Conservation (phyloP, 2,329 filamentous ascomycete genomes). For the Diplocarpon rosae region DNA sequence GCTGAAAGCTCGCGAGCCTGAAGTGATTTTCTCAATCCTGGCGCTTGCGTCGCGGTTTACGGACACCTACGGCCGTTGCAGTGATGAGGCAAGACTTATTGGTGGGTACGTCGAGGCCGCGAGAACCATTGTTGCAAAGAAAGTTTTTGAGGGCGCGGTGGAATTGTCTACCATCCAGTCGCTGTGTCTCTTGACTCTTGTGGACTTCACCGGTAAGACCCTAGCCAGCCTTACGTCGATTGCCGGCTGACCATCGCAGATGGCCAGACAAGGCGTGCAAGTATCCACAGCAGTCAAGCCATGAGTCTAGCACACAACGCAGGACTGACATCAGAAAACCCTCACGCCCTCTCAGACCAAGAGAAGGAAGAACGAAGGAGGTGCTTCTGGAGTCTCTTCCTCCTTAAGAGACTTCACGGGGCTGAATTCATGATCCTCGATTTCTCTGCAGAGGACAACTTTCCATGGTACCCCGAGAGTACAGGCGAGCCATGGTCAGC, state of each 20-base stretch:
- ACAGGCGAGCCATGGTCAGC: conserved; percentile 21
- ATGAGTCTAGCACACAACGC: conserved; percentile 36
- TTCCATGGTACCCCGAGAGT: conserved; percentile 31
- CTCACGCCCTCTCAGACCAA: conserved; percentile 7
- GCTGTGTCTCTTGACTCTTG: conserved; percentile 29
- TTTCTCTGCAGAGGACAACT: conserved; percentile 27
- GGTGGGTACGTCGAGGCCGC: conserved; percentile 30
- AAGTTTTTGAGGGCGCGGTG: conserved; percentile 28
- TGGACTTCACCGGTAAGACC: conserved; percentile 29
- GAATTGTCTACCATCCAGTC: conserved; percentile 31
- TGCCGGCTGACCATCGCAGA: conserved; percentile 23
- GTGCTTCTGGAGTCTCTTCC: conserved; percentile 28
- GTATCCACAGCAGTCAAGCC: conserved; percentile 34
- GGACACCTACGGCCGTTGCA: conserved; percentile 19
- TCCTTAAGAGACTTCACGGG: conserved; percentile 26
- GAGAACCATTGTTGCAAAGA: conserved; percentile 26
- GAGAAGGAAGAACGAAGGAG: conserved; percentile 25
- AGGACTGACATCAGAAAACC: conserved; percentile 31
- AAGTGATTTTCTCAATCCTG: conserved; percentile 29
- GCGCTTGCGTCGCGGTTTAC: conserved; percentile 35
- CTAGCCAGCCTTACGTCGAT: background rate
- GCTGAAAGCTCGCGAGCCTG: conserved; percentile 29
- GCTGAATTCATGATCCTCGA: conserved; percentile 32
- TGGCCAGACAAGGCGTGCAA: conserved; percentile 35
- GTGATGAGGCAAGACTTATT: conserved; percentile 20